These are phyloP conservation scores for Helianthus tuberosus DNA, from an alignment of 129 eudicot species.

Conservation along the genomic window DNA sequence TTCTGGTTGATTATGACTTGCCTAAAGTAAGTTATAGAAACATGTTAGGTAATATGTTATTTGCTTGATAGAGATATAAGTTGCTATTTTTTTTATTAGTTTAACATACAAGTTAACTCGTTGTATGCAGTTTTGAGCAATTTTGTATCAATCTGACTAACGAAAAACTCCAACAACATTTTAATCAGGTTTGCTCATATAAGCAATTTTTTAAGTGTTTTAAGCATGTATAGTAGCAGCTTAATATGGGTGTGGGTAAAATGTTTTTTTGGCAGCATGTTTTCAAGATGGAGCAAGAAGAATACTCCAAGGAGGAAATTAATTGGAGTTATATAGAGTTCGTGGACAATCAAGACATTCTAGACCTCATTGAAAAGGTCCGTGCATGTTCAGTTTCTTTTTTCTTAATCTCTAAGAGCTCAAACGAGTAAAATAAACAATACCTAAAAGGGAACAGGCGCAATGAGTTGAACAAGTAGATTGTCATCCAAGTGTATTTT, in stretches of 20 bases:
- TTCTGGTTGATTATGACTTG: not conserved
- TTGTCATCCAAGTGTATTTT: constrained; percentile 2
- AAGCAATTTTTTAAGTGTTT: constrained; percentile 6
- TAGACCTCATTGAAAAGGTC: constrained; percentile 97
- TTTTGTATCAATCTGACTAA: constrained; percentile 89
- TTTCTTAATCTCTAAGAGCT: constrained; percentile 1
- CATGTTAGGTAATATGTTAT: constrained; percentile 14
- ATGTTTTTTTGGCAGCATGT: constrained; percentile 69
- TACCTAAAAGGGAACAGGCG: constrained; percentile 4
- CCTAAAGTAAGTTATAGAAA: constrained; percentile 15
- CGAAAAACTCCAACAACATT: constrained; percentile 97
- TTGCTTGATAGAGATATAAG: constrained; percentile 12
- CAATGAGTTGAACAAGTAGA: not conserved
- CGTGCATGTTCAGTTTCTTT: not conserved
- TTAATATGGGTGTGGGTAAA: constrained; percentile 21
- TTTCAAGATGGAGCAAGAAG: constrained; percentile 98
- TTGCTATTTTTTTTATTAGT: constrained; percentile 20
- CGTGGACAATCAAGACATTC: constrained; percentile 83
- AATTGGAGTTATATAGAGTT: constrained; percentile 97
- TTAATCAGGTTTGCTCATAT: constrained; percentile 73
- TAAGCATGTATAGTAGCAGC: constrained; percentile 17
- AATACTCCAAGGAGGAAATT: constrained; percentile 81
- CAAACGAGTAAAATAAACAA: not conserved
- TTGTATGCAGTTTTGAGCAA: constrained; percentile 90
- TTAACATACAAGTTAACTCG: constrained; percentile 10